Conservation (phyloP, 2,329 filamentous ascomycete species). For the Botrytis cinerea region DNA sequence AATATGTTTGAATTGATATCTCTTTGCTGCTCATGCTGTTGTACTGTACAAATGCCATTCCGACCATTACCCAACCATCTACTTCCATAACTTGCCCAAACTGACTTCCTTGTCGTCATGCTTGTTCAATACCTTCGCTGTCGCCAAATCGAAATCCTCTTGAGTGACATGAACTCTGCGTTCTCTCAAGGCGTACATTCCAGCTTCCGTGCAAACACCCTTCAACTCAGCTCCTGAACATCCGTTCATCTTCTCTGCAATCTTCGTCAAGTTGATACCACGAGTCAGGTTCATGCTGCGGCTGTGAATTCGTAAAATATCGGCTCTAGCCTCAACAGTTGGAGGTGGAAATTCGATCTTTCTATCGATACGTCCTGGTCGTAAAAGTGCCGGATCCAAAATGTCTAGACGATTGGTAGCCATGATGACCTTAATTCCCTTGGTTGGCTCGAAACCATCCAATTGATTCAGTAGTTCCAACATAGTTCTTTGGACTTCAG, state of each 20-base stretch:
- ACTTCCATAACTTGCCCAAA: conserved; percentile 85
- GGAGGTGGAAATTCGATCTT: conserved; percentile 99
- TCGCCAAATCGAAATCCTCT: conserved; percentile 97
- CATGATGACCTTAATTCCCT: conserved; percentile 99
- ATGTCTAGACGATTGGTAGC: conserved; percentile 98
- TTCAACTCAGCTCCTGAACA: conserved; percentile 97
- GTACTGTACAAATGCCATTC: conserved; percentile 40
- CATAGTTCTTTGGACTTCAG: conserved; percentile 98
- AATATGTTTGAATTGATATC: conserved; percentile 22
- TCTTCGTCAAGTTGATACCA: conserved; percentile 97
- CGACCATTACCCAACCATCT: conserved; percentile 34
- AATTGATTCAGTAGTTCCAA: conserved; percentile 97
- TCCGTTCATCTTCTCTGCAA: conserved; percentile 99
- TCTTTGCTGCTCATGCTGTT: conserved; percentile 32
- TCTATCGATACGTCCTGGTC: conserved; percentile 95
- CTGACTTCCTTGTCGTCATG: conserved; percentile 98
- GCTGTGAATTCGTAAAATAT: conserved; percentile 96
- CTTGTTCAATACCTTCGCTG: conserved; percentile 99
- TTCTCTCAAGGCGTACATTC: conserved; percentile 96
- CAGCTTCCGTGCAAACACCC: conserved; percentile 97
- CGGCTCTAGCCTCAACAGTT: conserved; percentile 91
- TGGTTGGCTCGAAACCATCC: conserved; percentile 97
- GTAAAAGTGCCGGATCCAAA: conserved; percentile 87
- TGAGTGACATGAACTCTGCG: conserved; percentile 96
- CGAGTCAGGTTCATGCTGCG: conserved; percentile 98